Evolutionary conservation across 352 stramenopile species (phyloP), one percentile per base, ranked within the genome.

Genomic region (Globisporangium okanoganense): DNA sequence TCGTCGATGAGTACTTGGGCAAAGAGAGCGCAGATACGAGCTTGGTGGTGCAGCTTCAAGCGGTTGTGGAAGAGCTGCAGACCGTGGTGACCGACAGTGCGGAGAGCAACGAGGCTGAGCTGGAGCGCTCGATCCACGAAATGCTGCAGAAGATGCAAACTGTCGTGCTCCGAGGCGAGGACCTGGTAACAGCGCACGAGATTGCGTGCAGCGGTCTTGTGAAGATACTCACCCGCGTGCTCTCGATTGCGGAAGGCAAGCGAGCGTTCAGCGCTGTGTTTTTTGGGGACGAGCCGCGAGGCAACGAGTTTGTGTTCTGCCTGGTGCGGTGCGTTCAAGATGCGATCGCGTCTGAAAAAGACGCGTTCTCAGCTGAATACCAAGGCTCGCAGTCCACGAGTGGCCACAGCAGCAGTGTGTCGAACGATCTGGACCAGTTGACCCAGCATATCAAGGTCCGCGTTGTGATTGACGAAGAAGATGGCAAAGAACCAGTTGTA

Each of bases 371-470:
- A 3, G 55, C 80, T 24, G 72, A 78, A 51, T 40, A 25, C 0
- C 45, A 33, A 36, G 55, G 45, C 2, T 58, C 48, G 14, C 44
- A 58, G 13, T 56, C 59, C 3, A 33, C 25, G 5, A 31, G 43
- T 8, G 35, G n/a, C 38, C 45, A 50, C 16, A 58, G 38, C 49
- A 79, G 66, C 49, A 44, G 38, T 20, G 64, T 87, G 6, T 58
- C 66, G 16, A 75, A 54, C 25, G 83, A 88, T 41, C 66, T 92
- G 54, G 79, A 90, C 16, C 74, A 84, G 45, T 62, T 92, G 16
- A 77, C 72, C 0, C 80, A 90, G 64, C 83, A 92, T 38, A 78
- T 92, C 49, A 92, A 92, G 58, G 72, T 92, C 3, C 72, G 75
- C 18, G 76, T 92, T 22, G 57, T 79, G 41, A 79, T 90, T 64